These are phyloP conservation scores for Phytophthora melonis DNA, from an alignment of 352 stramenopile genomes.

Conservation along the genomic window DNA sequence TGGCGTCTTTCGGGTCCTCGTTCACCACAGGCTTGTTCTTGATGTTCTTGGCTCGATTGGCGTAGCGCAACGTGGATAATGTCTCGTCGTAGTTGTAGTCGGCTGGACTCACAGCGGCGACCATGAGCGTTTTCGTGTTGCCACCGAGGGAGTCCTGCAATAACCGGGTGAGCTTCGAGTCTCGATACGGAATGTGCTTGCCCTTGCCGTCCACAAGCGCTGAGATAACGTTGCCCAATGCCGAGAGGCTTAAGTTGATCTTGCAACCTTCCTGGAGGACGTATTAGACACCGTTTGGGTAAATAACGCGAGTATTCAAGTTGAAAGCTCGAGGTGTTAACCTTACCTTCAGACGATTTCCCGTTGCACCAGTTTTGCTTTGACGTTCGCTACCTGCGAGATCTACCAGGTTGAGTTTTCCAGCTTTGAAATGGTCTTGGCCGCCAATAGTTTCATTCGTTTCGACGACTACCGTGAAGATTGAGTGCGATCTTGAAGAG, in stretches of 20 bases:
- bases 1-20: conserved; percentile 94
- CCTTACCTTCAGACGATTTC: conserved; percentile 73
- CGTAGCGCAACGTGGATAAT: conserved; percentile 96
- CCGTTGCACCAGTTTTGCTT: conserved; percentile 87
- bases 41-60: conserved; percentile 97
- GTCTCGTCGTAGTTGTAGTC: conserved; percentile 97
- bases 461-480: conserved; percentile 88
- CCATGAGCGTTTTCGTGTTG: conserved; percentile 97
- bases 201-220: conserved; percentile 87
- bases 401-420: conserved; percentile 89
- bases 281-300: background rate
- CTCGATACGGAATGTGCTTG: conserved; percentile 91
- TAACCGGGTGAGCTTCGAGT: conserved; percentile 93
- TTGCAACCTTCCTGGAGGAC: conserved; percentile 82
- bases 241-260: conserved; percentile 86
- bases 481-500: conserved; percentile 86
- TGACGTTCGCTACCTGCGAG: conserved; percentile 84
- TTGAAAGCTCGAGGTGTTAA: background rate
- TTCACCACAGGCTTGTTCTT: conserved; percentile 97
- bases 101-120: conserved; percentile 95
- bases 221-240: conserved; percentile 88
- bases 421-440: conserved; percentile 84
- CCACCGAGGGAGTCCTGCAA: conserved; percentile 94
- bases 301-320: background rate
- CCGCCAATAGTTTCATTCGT: conserved; percentile 80